These are phyloP conservation scores for Ballota nigra DNA, from an alignment of 257 asterid genomes.

Conservation along the genomic window DNA sequence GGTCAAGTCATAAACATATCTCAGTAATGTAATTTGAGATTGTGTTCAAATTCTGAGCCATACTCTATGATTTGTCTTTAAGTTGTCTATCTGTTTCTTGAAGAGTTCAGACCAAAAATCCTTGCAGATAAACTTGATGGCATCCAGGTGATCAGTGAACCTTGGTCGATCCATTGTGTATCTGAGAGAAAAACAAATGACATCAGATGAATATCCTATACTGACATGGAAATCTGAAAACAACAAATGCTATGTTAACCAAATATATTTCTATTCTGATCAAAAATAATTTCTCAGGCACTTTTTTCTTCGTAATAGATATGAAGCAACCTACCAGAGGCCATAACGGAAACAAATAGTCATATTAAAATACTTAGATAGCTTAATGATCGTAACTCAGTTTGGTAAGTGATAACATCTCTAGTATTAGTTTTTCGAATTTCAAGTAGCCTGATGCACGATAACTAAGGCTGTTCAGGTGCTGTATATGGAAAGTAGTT, in stretches of 20 bases:
- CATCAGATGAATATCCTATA: neutral
- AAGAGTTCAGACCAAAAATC: constrained; percentile 99
- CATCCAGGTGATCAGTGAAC: constrained; percentile 92
- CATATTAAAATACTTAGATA: neutral
- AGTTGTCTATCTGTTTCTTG: constrained; percentile 97
- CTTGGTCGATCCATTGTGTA: constrained; percentile 95
- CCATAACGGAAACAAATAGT: constrained; percentile 1
- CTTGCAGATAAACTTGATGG: constrained; percentile 95
- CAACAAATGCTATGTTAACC: neutral
- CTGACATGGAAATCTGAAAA: constrained; percentile 1
- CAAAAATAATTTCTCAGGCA: neutral
- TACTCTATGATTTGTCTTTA: constrained; percentile 95
- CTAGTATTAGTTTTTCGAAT: neutral
- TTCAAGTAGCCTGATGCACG: neutral
- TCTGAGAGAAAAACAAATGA: constrained; percentile 34
- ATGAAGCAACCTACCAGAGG: neutral
- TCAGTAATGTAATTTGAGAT: neutral
- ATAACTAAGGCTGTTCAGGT: neutral
- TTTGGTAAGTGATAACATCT: neutral
- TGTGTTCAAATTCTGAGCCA: constrained; percentile 29
- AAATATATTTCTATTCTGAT: neutral
- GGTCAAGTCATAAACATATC: constrained; percentile 3
- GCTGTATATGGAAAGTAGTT: no score
- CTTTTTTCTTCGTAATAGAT: neutral
- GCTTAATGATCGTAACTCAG: neutral